Conservation (phyloP, 106 monocot species). For the Platanthera zijinensis region DNA sequence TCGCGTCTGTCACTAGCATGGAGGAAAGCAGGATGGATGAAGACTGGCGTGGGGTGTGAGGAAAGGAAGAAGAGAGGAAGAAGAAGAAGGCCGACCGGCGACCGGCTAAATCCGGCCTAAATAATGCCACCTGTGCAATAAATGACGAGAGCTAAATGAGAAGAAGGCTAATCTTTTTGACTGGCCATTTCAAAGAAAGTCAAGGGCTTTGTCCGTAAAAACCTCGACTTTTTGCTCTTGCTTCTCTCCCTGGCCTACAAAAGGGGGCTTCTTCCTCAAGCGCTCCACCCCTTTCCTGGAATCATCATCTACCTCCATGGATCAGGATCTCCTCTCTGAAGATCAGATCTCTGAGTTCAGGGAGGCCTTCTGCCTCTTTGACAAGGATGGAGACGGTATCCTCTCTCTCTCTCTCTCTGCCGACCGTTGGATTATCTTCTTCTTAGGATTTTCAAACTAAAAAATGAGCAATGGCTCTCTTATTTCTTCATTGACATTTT, state of each 20-base stretch:
- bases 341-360: conserved; percentile 39
- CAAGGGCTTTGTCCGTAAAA: background rate
- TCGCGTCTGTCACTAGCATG: too few relatives aligned
- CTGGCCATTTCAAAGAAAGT: background rate
- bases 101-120: too few relatives aligned
- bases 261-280: background rate
- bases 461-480: background rate
- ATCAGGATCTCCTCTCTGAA: conserved; percentile 13
- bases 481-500: background rate
- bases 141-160: background rate
- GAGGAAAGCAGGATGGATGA: too few relatives aligned
- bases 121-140: background rate
- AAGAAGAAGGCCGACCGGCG: too few relatives aligned
- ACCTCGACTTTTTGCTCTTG: background rate
- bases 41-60: too few relatives aligned
- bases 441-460: too few relatives aligned
- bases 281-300: background rate
- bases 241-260: background rate
- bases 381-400: conserved; percentile 46
- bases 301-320: background rate
- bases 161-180: background rate
- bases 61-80: too few relatives aligned
- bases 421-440: too few relatives aligned
- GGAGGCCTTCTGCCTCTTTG: conserved; percentile 51
- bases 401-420: background rate